Conservation (phyloP, 2,329 filamentous ascomycete genomes). For the Thelonectria olida region DNA sequence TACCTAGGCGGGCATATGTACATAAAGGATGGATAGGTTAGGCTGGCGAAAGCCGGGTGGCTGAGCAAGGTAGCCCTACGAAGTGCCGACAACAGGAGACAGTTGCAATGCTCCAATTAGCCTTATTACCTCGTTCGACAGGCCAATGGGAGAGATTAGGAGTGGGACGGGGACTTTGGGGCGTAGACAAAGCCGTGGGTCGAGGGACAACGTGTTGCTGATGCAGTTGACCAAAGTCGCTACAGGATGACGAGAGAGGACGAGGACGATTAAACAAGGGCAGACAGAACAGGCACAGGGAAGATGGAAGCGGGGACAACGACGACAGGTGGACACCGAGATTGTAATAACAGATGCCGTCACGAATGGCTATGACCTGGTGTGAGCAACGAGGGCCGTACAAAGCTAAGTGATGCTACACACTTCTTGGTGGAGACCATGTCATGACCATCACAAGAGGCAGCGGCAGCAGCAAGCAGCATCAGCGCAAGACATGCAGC, state of each 20-base stretch:
- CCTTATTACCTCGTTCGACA: constrained; percentile 22
- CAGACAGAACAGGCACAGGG: constrained; percentile 10
- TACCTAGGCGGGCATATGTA: constrained; percentile 31
- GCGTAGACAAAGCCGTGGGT: constrained; percentile 20
- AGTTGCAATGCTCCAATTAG: constrained; percentile 26
- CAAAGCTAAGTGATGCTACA: constrained; percentile 33
- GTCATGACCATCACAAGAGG: constrained; percentile 18
- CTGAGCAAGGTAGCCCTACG: constrained; percentile 37
- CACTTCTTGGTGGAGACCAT: constrained; percentile 31
- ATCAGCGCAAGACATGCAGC: constrained; percentile 34
- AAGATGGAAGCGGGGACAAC: constrained; percentile 10
- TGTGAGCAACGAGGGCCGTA: constrained; percentile 20
- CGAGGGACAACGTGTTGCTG: constrained; percentile 15
- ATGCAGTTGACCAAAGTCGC: constrained; percentile 22
- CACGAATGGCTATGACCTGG: constrained; percentile 26
- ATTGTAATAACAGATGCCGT: constrained; percentile 5
- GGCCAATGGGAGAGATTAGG: constrained; percentile 29
- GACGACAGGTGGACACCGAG: constrained; percentile 15
- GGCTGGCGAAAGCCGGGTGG: constrained; percentile 29
- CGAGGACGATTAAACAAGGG: constrained; percentile 24
- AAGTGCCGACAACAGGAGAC: constrained; percentile 19
- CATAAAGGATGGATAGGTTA: constrained; percentile 18
- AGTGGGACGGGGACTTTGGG: constrained; percentile 16
- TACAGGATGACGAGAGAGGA: constrained; percentile 14
- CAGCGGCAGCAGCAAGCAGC: not conserved